phyloP scores from a whole-genome alignment of 2,329 filamentous ascomycete species.

The Clonostachys byssicola region DNA sequence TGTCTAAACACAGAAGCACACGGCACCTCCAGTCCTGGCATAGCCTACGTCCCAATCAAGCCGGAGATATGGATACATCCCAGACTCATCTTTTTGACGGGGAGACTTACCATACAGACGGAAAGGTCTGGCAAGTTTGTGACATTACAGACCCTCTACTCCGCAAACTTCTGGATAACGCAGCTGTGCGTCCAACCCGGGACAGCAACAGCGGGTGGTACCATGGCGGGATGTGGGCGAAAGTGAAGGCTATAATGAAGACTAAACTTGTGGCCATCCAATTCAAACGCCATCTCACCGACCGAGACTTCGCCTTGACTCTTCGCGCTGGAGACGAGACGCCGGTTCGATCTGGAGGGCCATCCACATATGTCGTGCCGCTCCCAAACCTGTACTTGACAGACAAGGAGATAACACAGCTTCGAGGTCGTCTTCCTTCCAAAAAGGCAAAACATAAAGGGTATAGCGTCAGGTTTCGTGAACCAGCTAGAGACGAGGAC shows the following conservation, averaged over 20 bases:
- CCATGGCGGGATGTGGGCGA: constrained; percentile 74
- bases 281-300: constrained; percentile 43
- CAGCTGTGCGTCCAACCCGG: constrained; percentile 53
- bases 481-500: constrained; percentile 11
- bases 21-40: not conserved
- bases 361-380: constrained; percentile 23
- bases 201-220: constrained; percentile 78
- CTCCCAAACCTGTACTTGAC: constrained; percentile 27
- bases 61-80: constrained; percentile 27
- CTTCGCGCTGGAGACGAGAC: constrained; percentile 26
- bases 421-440: constrained; percentile 26
- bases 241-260: constrained; percentile 83
- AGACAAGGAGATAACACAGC: constrained; percentile 23
- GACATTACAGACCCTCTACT: constrained; percentile 84
- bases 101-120: constrained; percentile 67
- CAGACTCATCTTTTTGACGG: constrained; percentile 81
- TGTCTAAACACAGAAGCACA: not conserved
- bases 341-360: constrained; percentile 16
- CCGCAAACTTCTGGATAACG: constrained; percentile 57
- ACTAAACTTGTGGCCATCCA: constrained; percentile 72
- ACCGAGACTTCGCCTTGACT: constrained; percentile 26
- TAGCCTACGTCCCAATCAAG: not conserved
- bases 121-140: constrained; percentile 91
- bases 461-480: constrained; percentile 23
- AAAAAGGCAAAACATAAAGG: constrained; percentile 23